Evolutionary conservation across 768 basidiomycete species (phyloP).

Genomic region (Neoboletus brunneissimus): DNA sequence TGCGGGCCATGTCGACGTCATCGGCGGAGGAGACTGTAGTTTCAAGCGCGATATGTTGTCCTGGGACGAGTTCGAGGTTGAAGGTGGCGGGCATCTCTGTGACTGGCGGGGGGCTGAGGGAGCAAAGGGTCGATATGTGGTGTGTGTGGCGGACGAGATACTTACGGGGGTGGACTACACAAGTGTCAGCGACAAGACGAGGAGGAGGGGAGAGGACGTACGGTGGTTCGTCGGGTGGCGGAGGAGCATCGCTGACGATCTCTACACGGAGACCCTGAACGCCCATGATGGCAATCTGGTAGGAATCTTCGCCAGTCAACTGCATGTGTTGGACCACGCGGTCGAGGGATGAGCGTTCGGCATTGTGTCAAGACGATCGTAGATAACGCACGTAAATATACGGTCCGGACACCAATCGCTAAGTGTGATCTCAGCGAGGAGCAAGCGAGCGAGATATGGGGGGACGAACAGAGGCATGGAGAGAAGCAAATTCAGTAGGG

Average conservation of each 20-base stretch:
- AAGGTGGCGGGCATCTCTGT: conserved; percentile 86
- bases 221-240: conserved; percentile 83
- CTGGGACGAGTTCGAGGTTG: conserved; percentile 75
- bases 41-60: conserved; percentile 77
- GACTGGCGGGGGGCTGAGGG: conserved; percentile 59
- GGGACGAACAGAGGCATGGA: conserved; percentile 72
- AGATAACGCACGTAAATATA: conserved; percentile 70
- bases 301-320: conserved; percentile 85
- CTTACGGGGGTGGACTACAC: conserved; percentile 50
- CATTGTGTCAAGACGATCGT: conserved; percentile 12
- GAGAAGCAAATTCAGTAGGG: conserved; percentile 83
- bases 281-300: conserved; percentile 83
- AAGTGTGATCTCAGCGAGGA: conserved; percentile 24
- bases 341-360: conserved; percentile 10
- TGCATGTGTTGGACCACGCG: conserved; percentile 33
- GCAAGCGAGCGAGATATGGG: conserved; percentile 6
- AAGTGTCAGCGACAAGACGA: conserved; percentile 9
- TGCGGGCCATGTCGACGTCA: conserved; percentile 86
- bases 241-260: conserved; percentile 81
- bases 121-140: neutral
- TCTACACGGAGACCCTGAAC: conserved; percentile 82
- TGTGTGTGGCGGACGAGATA: conserved; percentile 19
- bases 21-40: conserved; percentile 74
- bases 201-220: conserved; percentile 32
- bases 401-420: conserved; percentile 79